Evolutionary conservation across 1,139 yeast species (phyloP).

Genomic region (Lodderomyces pseudojiufengensis): DNA sequence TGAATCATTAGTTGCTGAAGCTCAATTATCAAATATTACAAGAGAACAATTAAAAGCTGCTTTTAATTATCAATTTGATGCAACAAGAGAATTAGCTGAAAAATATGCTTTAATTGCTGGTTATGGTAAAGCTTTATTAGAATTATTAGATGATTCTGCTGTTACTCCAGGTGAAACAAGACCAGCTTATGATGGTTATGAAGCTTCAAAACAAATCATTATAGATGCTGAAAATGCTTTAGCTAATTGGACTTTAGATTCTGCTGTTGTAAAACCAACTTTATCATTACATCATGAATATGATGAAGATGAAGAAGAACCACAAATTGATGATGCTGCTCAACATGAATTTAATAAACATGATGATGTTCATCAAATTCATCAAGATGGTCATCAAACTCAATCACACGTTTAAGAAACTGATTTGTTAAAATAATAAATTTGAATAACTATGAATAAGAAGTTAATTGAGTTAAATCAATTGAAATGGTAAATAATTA

Average conservation of each 20-base stretch:
- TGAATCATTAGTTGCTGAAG: conserved; percentile 97
- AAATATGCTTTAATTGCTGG: conserved; percentile 96
- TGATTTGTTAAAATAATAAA: too few species aligned
- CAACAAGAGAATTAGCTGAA: conserved; percentile 94
- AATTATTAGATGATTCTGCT: conserved; percentile 92
- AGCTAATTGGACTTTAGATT: conserved; percentile 94
- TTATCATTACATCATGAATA: conserved; percentile 81
- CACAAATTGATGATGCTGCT: conserved; percentile 50
- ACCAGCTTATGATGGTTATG: conserved; percentile 97
- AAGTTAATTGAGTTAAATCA: conserved; percentile 19
- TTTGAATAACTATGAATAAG: too few species aligned
- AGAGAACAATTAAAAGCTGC: conserved; percentile 98
- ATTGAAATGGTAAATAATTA: neutral
- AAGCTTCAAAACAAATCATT: conserved; percentile 95
- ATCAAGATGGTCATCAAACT: conserved; percentile 6
- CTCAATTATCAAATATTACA: conserved; percentile 95
- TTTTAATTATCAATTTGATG: conserved; percentile 94
- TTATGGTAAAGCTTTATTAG: conserved; percentile 95
- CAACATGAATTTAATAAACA: conserved; percentile 42
- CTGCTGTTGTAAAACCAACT: conserved; percentile 93
- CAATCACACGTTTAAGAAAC: too few species aligned
- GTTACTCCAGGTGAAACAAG: conserved; percentile 99
- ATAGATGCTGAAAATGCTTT: conserved; percentile 96
- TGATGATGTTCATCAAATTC: conserved; percentile 19
- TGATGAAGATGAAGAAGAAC: conserved; percentile 59